Evolutionary conservation across 805 yeast genomes (phyloP), one percentile per base, ranked within the genome.

Genomic region (Candida jianshihensis): DNA sequence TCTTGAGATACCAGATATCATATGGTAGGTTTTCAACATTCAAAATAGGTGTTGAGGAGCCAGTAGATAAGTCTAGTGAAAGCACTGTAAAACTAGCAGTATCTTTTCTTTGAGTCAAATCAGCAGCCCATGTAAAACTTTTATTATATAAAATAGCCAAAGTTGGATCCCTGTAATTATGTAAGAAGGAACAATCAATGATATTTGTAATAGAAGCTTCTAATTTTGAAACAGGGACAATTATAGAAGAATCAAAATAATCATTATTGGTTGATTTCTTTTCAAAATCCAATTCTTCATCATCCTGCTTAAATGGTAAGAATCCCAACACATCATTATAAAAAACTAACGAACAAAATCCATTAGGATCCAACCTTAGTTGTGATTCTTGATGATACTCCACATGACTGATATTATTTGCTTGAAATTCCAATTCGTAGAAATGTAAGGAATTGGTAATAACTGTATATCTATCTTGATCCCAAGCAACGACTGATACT

Each of bases 101-200:
- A 49, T 86, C 95, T 49, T 76, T 80, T 6, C 60, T 63, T 34
- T 69, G 60, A 2, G 80, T 69, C 24, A 81, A 59, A 36, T 73
- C 69, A 0, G 96, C 96, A 0, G 94, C 78, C 95, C 96, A 86
- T 0, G 88, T 75, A 15, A 71, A 66, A 14, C 60, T 62, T 22
- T 75, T 74, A 36, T 77, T 71, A 43, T 63, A 73, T 19, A 87
- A 53, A 5, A 87, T 67, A 0, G 82, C 90, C 16, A 87, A 46
- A 0, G 97, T 89, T 0, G 97, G 95, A 40, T 81, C 92, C 44
- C 81, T 64, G 52, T 86, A 90, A 38, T 80, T 80, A 50, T 77
- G 59, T 27, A 90, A 57, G 53, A 84, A 89, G 33, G 75, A 76
- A 46, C 81, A 68, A 51, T 85, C 95, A 2, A 81, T 64, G 13